Base-by-base conservation (phyloP, 306 rosid genomes). In the Cyclanthera cordifolia region DNA sequence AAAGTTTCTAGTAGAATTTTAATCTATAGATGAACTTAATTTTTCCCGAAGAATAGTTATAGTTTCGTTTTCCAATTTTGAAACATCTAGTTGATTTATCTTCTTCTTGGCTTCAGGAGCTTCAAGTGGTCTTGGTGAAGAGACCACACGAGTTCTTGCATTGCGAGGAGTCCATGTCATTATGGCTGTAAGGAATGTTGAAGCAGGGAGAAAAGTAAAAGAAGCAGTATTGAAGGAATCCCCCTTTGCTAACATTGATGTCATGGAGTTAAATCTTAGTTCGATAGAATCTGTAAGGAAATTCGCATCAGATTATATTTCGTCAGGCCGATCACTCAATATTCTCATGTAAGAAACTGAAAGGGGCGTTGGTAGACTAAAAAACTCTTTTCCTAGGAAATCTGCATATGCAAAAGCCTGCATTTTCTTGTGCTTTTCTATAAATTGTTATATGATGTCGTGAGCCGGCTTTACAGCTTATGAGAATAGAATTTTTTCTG, bases 141-240 rank as follows among this genome's bases (percentile, higher is more conserved):
- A 89, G 73, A 85, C 87, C 15, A 75, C 86, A 13, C 82, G 81
- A 19, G 81, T 89, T 75, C 82, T 86, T 69, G 85, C 85, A 4
- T 46, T 82, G 73, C 86, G 84, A 3, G 81, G 92, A 74, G 88
- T 86, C 66, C 90, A 86, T 83, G 93, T 89, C 53, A 85, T 84
- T 61, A 89, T 89, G 96, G 94, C 94, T 7, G 89, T 89, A 8
- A 85, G 96, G 85, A 85, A 79, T 75, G 74, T 79, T 59, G 79
- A 79, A 7, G 74, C 73, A 71, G 94, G 89, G 49, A 72, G 11
- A 59, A 73, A 71, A 9, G 87, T 79, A 27, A 87, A 69, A 82
- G 81, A 81, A 76, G 75, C 75, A 50, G 75, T 85, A 20, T 67
- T 77, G 11, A 56, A 85, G 79, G 85, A 81, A 76, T 76, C 27